Conservation (phyloP, 2,329 filamentous ascomycete genomes). For the Stagonosporopsis tanaceti region DNA sequence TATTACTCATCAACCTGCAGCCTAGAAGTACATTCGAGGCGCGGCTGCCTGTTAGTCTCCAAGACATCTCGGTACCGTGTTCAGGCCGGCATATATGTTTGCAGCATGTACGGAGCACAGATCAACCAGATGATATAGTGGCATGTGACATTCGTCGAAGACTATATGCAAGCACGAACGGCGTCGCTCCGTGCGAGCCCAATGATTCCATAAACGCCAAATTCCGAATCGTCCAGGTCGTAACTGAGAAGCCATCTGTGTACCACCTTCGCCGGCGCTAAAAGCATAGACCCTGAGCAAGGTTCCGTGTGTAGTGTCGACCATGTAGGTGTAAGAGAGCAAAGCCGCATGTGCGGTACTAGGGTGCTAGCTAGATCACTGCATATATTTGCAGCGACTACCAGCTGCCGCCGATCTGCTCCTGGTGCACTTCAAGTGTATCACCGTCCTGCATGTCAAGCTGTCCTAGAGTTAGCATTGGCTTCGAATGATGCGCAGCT, state of each 20-base stretch:
- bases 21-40: not conserved
- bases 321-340: not conserved
- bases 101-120: not conserved
- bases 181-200: constrained; percentile 31
- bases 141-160: constrained; percentile 26
- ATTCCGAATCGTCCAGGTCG: constrained; percentile 37
- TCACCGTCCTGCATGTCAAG: constrained; percentile 97
- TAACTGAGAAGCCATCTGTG: constrained; percentile 24
- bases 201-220: constrained; percentile 40
- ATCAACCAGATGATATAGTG: constrained; percentile 21
- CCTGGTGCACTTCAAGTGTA: constrained; percentile 95
- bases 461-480: constrained; percentile 57
- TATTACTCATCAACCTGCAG: not conserved
- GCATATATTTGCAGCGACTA: constrained; percentile 22
- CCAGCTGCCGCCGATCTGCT: constrained; percentile 84
- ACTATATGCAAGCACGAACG: constrained; percentile 37
- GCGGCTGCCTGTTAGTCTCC: not conserved
- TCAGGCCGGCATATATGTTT: not conserved
- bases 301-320: constrained; percentile 9
- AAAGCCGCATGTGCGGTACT: constrained; percentile 7
- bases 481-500: not conserved
- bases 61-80: not conserved
- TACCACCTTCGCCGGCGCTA: constrained; percentile 31
- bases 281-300: constrained; percentile 24
- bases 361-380: constrained; percentile 12